These are phyloP conservation scores for Cordyceps tenuipes DNA, from an alignment of 2,329 filamentous ascomycete species.

Conservation along the genomic window DNA sequence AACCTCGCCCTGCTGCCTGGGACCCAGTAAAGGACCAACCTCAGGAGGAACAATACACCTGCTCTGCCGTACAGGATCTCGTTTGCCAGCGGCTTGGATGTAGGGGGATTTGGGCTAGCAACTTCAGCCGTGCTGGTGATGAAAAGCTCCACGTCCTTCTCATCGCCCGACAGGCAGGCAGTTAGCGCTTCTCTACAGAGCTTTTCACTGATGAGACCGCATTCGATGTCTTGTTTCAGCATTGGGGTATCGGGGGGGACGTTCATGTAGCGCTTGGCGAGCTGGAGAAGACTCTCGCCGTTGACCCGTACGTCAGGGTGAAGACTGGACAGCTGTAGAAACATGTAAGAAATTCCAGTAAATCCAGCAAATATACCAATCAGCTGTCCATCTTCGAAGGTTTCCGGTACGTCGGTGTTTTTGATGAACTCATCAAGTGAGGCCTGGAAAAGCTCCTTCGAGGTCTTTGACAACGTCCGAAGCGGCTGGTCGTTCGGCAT, in stretches of 20 bases:
- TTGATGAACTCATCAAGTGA: constrained; percentile 30
- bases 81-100: constrained; percentile 38
- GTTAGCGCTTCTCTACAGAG: constrained; percentile 38
- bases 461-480: constrained; percentile 21
- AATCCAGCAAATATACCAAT: constrained; percentile 46
- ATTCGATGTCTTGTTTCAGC: constrained; percentile 32
- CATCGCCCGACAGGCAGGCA: constrained; percentile 33
- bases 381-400: constrained; percentile 26
- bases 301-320: constrained; percentile 36
- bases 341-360: constrained; percentile 48
- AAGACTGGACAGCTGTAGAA: constrained; percentile 37
- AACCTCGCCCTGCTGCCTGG: constrained; percentile 38
- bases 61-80: constrained; percentile 61
- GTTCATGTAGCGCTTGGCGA: constrained; percentile 40
- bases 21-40: constrained; percentile 52
- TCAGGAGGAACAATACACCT: constrained; percentile 59
- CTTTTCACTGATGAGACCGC: constrained; percentile 42
- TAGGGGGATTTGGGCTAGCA: neutral
- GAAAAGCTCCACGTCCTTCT: constrained; percentile 29
- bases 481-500: constrained; percentile 27
- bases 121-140: constrained; percentile 28
- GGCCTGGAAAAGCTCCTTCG: constrained; percentile 22
- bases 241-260: constrained; percentile 25
- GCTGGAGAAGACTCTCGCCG: constrained; percentile 33
- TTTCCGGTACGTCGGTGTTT: constrained; percentile 27